A percentile compares a stretch with the other conserved stretches of the same genome.
Evolutionary conservation across 2,329 filamentous ascomycete genomes (phyloP).

Genomic region (Metarhizium guizhouense): DNA sequence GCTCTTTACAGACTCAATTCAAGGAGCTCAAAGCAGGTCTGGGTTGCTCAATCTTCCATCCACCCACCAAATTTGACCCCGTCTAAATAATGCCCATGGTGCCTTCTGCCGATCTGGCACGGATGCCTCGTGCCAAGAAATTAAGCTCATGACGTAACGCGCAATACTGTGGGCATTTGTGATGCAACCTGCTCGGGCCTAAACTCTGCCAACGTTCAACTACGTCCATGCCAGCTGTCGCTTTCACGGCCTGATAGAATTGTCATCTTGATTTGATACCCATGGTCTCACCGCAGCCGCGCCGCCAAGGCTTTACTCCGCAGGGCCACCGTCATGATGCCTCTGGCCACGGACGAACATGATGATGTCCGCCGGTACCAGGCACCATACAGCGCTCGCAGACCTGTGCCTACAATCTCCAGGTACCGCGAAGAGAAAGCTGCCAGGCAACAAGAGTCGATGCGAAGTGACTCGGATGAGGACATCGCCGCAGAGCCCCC

Average conservation of each 20-base stretch:
- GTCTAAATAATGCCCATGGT: neutral
- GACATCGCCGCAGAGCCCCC: neutral
- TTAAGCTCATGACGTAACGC: conserved; percentile 4
- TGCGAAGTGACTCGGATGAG: conserved; percentile 20
- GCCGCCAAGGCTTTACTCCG: neutral
- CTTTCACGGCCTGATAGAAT: neutral
- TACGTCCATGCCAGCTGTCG: neutral
- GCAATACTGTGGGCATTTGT: neutral
- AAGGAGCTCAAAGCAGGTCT: no score
- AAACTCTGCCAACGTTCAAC: neutral
- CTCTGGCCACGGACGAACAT: conserved; percentile 25
- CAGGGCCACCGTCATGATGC: conserved; percentile 18
- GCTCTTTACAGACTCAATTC: no score
- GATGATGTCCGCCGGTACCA: conserved; percentile 29
- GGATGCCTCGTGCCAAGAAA: conserved; percentile 1
- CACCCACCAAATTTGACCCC: no score
- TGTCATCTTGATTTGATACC: neutral
- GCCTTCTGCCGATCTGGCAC: neutral
- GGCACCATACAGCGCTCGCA: conserved; percentile 31
- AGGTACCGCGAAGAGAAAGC: conserved; percentile 37
- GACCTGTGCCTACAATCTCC: conserved; percentile 40
- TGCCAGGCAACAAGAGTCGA: conserved; percentile 31
- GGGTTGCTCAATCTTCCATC: no score
- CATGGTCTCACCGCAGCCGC: neutral
- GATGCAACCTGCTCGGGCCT: neutral